These are phyloP conservation scores for Teratosphaeria zuluensis DNA, from an alignment of 2,329 filamentous ascomycete species.

Conservation along the genomic window DNA sequence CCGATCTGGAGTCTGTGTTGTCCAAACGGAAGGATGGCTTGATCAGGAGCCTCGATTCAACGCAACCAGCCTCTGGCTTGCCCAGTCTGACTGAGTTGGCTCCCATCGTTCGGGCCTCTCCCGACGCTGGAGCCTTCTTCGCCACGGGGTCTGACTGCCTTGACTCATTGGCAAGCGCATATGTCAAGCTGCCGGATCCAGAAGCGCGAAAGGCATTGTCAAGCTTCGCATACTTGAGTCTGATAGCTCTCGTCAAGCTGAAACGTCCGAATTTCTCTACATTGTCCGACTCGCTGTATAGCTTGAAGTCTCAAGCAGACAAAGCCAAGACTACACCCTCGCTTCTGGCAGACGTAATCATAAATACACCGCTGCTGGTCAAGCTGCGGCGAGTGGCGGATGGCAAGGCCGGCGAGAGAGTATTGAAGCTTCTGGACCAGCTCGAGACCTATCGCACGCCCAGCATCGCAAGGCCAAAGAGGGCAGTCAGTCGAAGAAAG, in stretches of 20 bases:
- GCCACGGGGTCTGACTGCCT: conserved; percentile 81
- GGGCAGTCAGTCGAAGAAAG: conserved; percentile 44
- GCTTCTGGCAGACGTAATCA: conserved; percentile 72
- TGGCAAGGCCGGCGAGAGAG: conserved; percentile 43
- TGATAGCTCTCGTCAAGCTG: conserved; percentile 60
- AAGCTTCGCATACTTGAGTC: conserved; percentile 63
- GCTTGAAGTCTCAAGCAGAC: conserved; percentile 62
- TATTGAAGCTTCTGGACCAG: conserved; percentile 51
- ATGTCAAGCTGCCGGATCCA: conserved; percentile 51
- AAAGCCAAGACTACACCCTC: conserved; percentile 47
- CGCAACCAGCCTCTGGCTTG: conserved; percentile 48
- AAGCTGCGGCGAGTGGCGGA: conserved; percentile 48
- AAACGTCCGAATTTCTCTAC: conserved; percentile 61
- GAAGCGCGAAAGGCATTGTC: conserved; percentile 57
- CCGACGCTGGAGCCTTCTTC: conserved; percentile 50
- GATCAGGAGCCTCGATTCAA: conserved; percentile 53
- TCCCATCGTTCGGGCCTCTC: conserved; percentile 53
- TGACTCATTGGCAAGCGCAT: conserved; percentile 62
- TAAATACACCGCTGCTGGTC: conserved; percentile 64
- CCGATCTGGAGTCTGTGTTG: conserved; percentile 45
- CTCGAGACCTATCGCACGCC: conserved; percentile 48
- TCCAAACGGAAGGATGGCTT: conserved; percentile 52
- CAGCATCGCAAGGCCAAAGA: conserved; percentile 44
- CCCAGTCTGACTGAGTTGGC: conserved; percentile 42
- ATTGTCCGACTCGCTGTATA: conserved; percentile 74